Evolutionary conservation across 805 yeast species (phyloP).

Genomic region (Lachancea lanzarotensis): DNA sequence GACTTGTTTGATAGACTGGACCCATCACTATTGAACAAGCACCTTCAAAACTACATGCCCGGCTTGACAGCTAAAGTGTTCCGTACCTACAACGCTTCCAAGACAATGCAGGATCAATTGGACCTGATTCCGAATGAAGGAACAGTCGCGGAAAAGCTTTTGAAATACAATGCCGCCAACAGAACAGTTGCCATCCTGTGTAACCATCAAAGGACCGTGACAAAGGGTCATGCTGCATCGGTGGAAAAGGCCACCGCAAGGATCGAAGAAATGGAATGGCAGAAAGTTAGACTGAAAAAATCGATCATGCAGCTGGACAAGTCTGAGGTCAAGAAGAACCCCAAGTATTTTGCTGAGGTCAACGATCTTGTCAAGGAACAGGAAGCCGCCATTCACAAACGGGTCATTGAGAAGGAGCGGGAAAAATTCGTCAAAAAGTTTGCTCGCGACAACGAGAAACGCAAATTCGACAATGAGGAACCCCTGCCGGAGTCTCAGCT

Average conservation of each 20-base stretch:
- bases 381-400: conserved; percentile 49
- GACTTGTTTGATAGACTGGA: conserved; percentile 86
- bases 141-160: conserved; percentile 78
- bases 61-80: conserved; percentile 95
- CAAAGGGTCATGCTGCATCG: conserved; percentile 74
- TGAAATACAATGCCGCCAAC: conserved; percentile 88
- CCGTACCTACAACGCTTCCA: conserved; percentile 95
- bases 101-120: conserved; percentile 92
- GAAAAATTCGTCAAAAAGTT: conserved; percentile 62
- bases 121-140: conserved; percentile 83
- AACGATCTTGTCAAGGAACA: conserved; percentile 62
- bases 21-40: conserved; percentile 76
- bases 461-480: conserved; percentile 49
- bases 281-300: conserved; percentile 63
- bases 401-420: conserved; percentile 56
- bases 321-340: conserved; percentile 41
- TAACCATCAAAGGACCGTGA: conserved; percentile 92
- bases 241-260: conserved; percentile 74
- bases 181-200: conserved; percentile 92
- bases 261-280: conserved; percentile 79
- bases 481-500: conserved; percentile 49
- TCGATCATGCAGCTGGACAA: conserved; percentile 65
- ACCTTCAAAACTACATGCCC: conserved; percentile 82
- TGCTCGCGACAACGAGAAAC: conserved; percentile 70
- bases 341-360: conserved; percentile 59